Evolutionary conservation across 495 filamentous ascomycete genomes (phyloP).

Genomic region (Gamarada debralockiae): DNA sequence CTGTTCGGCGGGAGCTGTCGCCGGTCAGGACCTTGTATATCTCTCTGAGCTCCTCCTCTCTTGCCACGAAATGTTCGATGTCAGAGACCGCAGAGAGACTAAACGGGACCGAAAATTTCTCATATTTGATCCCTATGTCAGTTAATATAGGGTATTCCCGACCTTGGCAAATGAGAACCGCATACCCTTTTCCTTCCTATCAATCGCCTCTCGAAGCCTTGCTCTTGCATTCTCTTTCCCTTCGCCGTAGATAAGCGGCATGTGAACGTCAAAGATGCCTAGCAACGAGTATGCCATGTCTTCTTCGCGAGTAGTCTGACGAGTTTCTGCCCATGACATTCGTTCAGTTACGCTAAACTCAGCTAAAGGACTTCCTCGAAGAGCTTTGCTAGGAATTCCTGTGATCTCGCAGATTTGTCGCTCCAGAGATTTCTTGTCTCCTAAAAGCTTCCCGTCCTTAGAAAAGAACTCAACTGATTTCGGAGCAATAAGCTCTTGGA

Average conservation of each 20-base stretch:
- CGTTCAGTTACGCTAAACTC: conserved; percentile 3
- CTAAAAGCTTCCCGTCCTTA: background rate
- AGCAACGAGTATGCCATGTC: background rate
- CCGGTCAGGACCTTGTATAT: conserved; percentile 25
- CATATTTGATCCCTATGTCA: conserved; percentile 12
- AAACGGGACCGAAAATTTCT: conserved; percentile 18
- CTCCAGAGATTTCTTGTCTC: conserved; percentile 3
- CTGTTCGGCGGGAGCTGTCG: conserved; percentile 22
- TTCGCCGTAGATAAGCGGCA: background rate
- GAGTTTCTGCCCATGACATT: conserved; percentile 12
- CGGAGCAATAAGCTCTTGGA: conserved; percentile 1
- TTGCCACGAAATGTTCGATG: conserved; percentile 16
- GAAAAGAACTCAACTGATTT: conserved; percentile 1
- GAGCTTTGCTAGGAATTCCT: background rate
- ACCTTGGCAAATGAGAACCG: too few relatives aligned
- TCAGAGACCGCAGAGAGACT: conserved; percentile 9
- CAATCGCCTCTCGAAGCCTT: conserved; percentile 12
- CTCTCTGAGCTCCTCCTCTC: conserved; percentile 23
- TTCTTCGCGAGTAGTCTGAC: conserved; percentile 7
- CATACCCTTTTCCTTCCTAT: too few relatives aligned
- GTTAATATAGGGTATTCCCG: too few relatives aligned
- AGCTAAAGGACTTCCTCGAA: conserved; percentile 3
- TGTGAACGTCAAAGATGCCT: background rate
- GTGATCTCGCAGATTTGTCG: background rate
- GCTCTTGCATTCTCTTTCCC: background rate